Evolutionary conservation across 202 grass and related monocot genomes (phyloP), one percentile per base, ranked within the genome.

Genomic region (Cymbopogon flexuosus): DNA sequence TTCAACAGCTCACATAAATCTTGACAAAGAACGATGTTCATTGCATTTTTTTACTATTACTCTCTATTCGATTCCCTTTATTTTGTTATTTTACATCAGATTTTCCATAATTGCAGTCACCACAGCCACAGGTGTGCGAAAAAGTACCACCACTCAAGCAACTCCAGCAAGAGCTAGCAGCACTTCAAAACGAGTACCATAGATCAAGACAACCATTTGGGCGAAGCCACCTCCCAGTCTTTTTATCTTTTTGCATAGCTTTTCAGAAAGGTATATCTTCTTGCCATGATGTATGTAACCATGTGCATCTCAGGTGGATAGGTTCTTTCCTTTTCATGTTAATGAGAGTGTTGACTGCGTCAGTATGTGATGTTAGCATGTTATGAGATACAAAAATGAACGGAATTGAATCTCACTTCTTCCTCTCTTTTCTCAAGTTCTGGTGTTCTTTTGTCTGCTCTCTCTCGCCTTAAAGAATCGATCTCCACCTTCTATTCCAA

Each of bases 151-250:
- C 24, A 90, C 79, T 40, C 89, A 90, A 85, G 63, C 64, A 86
- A 72, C 83, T 82, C 82, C 90, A 31, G 64, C 85, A 36, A 90
- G 78, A 87, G 68, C 83, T 78, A 74, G 40, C 61, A 69, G 83
- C 33, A 85, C 67, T 82, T 19, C 84, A 45, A 94, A 83, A 80
- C 83, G 88, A 69, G 81, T 73, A 87, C 80, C 86, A 79, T 95
- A 95, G 87, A 76, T 73, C 19, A 63, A 64, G 40, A 86, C 52
- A 52, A 47, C 5, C 24, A 52, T 66, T 79, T 67, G 57, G 57
- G 35, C 4, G 54, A 49, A 88, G 56, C 33, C 9, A 56, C 19
- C 45, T 70, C 22, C 76, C 45, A 54, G 7, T 68, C 73, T 10
- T 51, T 51, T 89, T 65, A 77, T 21, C 39, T 68, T 67, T 77